Evolutionary conservation across 2,329 filamentous ascomycete species (phyloP).

Genomic region (Penicillium glabrum): DNA sequence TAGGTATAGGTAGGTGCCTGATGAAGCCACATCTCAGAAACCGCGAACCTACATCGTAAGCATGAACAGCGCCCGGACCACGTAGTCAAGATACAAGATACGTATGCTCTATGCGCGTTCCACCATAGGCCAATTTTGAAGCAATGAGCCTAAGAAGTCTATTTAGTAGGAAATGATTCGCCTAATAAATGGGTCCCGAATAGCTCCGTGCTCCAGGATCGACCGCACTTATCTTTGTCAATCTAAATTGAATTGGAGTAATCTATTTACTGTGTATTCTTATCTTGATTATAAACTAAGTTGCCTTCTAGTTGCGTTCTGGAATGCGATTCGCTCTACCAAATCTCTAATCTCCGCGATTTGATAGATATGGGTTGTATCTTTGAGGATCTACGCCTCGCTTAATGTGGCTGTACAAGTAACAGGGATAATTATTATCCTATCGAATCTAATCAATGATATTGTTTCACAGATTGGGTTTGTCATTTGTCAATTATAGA

Average conservation of each 20-base stretch:
- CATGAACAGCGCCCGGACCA: not conserved
- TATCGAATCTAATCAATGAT: not conserved
- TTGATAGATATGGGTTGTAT: not conserved
- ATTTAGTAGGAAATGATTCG: not conserved
- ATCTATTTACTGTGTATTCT: not conserved
- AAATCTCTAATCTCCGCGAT: not conserved
- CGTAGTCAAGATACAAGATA: not conserved
- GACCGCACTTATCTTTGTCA: not conserved
- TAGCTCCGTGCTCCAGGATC: not conserved
- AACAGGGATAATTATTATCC: not conserved
- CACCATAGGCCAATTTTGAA: not conserved
- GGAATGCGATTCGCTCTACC: not conserved
- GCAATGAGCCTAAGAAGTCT: not conserved
- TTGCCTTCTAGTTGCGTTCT: not conserved
- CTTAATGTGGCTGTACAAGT: not conserved
- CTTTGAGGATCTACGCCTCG: not conserved
- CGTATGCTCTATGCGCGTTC: not conserved
- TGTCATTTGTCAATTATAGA: not conserved
- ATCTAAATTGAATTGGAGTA: not conserved
- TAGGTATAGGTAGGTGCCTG: not conserved
- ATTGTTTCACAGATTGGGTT: not conserved
- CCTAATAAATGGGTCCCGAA: not conserved
- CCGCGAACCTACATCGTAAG: no score
- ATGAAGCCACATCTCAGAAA: not conserved
- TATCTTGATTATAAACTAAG: not conserved